A percentile compares a stretch with the other conserved stretches of the same genome.
Evolutionary conservation across 2,329 filamentous ascomycete species (phyloP).

Genomic region (Parastagonospora avenae): DNA sequence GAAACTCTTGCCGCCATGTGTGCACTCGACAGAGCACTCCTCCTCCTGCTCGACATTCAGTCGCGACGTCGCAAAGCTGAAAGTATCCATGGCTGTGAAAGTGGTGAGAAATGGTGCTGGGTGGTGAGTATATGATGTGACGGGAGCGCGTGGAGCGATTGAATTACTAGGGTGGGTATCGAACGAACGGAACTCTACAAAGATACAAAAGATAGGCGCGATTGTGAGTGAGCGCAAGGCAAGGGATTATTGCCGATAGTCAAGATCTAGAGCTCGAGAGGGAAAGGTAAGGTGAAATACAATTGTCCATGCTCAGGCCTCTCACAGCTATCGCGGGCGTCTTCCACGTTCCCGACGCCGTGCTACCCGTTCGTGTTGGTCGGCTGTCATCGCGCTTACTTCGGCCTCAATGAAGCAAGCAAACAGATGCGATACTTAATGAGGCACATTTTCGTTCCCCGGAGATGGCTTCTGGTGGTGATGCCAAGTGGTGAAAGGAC

Average conservation of each 20-base stretch:
- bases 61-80: conserved; percentile 9
- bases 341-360: conserved; percentile 1
- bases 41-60: conserved; percentile 10
- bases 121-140: neutral
- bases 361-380: neutral
- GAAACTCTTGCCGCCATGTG: conserved; percentile 3
- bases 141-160: neutral
- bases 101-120: neutral
- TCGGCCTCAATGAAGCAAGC: conserved; percentile 1
- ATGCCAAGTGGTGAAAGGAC: neutral
- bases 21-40: conserved; percentile 13
- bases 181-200: neutral
- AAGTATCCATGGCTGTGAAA: conserved; percentile 5
- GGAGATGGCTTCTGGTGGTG: neutral
- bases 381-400: conserved; percentile 2
- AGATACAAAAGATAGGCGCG: neutral
- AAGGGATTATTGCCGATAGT: neutral
- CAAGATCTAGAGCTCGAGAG: neutral
- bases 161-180: conserved; percentile 2
- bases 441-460: neutral
- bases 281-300: neutral
- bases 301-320: neutral
- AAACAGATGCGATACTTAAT: neutral
- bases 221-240: neutral
- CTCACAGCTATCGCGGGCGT: neutral